Base-by-base conservation (phyloP, 2,329 filamentous ascomycete species). In the Falciphora oryzae region DNA sequence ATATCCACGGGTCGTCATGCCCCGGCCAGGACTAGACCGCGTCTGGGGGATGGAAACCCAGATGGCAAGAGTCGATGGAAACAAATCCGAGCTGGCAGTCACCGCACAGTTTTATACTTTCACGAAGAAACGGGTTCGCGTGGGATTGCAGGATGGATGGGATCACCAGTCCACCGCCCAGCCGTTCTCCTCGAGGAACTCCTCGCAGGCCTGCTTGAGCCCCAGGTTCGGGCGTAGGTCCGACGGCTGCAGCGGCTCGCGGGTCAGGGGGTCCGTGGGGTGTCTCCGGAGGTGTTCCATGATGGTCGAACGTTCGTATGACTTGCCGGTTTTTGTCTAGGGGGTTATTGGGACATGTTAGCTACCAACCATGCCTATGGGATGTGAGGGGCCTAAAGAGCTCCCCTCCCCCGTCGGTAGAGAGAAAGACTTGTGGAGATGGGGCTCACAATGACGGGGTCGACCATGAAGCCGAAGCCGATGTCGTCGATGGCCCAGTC, bases 121-220 rank as follows among this genome's bases (percentile, higher is more conserved):
- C 32, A 32, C 11, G 11, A 32, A 11, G 32, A 32, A 5, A 32
- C 11, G 5, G 32, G 32, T 11, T n/a, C 7, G 28, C 44, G 22
- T 1, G 6, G 38, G 16, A 7, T 16, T 3, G 57, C 27, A n/a
- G 4, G 8, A 31, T 6, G 22, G 57, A 4, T 5, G 57, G 27
- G 8, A 58, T 63, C 79, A 96, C 89, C 91, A 98, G 74, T 97
- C 93, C 56, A 91, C 93, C 0, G 93, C 92, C 91, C 95, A 97
- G 13, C 92, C 93, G 71, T 97, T 97, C 69, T 91, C 81, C 32
- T 90, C 84, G 65, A 97, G 79, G 71, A 96, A 98, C 69, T 95
- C 91, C 59, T 91, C 87, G 72, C 92, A 96, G 0, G 62, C 94
- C 63, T 91, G 85, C 74, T 89, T 92, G 65, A 98, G 80, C 0